These are phyloP conservation scores for Penicillium sp. DNA, from an alignment of 2,329 filamentous ascomycete species.

Conservation along the genomic window DNA sequence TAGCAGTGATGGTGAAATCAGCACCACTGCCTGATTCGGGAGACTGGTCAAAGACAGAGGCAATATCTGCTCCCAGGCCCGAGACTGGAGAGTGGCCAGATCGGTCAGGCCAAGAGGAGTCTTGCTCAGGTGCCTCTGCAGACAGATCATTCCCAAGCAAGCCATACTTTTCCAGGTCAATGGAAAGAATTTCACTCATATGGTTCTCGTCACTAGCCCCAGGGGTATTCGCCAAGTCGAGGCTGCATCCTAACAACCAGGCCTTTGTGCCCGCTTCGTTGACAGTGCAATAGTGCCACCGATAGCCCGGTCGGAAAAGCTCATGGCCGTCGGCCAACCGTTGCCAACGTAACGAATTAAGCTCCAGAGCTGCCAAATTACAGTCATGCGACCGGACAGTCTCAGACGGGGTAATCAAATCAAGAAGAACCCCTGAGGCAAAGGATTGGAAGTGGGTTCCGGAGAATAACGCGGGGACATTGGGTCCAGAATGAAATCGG, in stretches of 20 bases:
- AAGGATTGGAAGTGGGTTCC: constrained; percentile 96
- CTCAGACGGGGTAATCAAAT: constrained; percentile 89
- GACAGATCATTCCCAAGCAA: constrained; percentile 77
- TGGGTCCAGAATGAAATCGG: constrained; percentile 83
- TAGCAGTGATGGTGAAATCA: constrained; percentile 88
- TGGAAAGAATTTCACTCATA: constrained; percentile 88
- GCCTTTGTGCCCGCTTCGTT: constrained; percentile 94
- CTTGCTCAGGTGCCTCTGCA: constrained; percentile 53
- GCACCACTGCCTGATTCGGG: constrained; percentile 82
- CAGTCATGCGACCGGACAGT: constrained; percentile 86
- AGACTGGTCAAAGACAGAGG: constrained; percentile 80
- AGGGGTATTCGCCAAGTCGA: constrained; percentile 67
- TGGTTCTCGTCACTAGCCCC: constrained; percentile 81
- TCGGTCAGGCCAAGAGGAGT: constrained; percentile 53
- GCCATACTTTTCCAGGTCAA: constrained; percentile 89
- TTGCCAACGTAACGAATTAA: constrained; percentile 87
- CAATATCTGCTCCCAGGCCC: constrained; percentile 80
- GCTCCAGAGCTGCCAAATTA: constrained; percentile 83
- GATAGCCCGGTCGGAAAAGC: constrained; percentile 86
- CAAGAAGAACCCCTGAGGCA: constrained; percentile 85
- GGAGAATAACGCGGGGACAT: constrained; percentile 82
- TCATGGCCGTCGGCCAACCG: constrained; percentile 92
- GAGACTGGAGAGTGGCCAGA: constrained; percentile 53
- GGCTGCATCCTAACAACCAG: constrained; percentile 91
- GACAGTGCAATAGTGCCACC: constrained; percentile 98